Evolutionary conservation across 2,329 filamentous ascomycete species (phyloP).

Genomic region (Claviceps humidiphila): DNA sequence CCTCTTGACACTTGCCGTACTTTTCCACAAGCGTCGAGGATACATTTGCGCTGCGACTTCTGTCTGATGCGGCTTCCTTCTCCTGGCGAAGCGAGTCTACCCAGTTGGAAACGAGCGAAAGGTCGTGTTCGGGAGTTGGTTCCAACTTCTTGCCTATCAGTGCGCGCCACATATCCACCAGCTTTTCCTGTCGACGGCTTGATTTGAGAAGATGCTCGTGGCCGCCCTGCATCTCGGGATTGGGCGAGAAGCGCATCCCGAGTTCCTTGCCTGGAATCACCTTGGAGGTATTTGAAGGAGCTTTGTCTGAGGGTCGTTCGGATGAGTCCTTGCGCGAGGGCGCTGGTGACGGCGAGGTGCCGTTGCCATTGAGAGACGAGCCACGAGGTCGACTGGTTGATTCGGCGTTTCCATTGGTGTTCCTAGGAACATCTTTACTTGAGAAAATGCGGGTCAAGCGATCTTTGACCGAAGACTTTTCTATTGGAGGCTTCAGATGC

Average conservation of each 20-base stretch:
- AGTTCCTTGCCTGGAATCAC: constrained; percentile 20
- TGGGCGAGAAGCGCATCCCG: constrained; percentile 37
- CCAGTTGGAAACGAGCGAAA: constrained; percentile 92
- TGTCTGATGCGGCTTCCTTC: constrained; percentile 72
- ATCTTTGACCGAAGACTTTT: constrained; percentile 51
- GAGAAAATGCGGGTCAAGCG: constrained; percentile 53
- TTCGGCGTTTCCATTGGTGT: constrained; percentile 21
- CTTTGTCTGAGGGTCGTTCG: constrained; percentile 14
- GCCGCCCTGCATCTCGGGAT: constrained; percentile 44
- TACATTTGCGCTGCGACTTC: constrained; percentile 61
- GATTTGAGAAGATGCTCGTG: constrained; percentile 86
- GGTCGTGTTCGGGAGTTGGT: constrained; percentile 57
- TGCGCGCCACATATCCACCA: constrained; percentile 80
- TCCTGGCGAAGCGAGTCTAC: constrained; percentile 86
- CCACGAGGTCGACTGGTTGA: constrained; percentile 20
- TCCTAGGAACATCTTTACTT: constrained; percentile 34
- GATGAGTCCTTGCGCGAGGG: constrained; percentile 30
- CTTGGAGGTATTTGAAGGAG: constrained; percentile 17
- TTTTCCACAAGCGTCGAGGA: constrained; percentile 74
- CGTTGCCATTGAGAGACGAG: constrained; percentile 22
- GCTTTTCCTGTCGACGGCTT: constrained; percentile 83
- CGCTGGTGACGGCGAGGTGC: constrained; percentile 21
- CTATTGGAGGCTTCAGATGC: constrained; percentile 23
- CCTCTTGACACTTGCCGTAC: constrained; percentile 96
- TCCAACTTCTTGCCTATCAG: constrained; percentile 79